phyloP scores from a whole-genome alignment of 1,284 basidiomycete genomes.

The Malassezia sympodialis region DNA sequence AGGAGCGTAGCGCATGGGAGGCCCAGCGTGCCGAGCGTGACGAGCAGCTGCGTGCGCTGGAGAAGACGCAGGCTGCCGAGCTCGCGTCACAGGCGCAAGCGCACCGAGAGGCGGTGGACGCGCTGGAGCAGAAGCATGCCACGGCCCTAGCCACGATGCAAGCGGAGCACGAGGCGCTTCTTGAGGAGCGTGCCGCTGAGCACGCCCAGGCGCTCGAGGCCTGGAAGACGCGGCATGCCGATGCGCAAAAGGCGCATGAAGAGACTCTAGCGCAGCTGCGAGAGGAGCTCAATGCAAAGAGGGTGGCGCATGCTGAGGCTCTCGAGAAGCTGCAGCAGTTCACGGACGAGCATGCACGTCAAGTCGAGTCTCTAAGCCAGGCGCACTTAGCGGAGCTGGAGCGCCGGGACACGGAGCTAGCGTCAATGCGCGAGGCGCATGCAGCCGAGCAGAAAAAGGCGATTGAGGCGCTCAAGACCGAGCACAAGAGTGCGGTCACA shows the following conservation, averaged over 20 bases:
- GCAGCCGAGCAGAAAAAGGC: slow-evolving; percentile 20
- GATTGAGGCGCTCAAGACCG: slow-evolving; percentile 15
- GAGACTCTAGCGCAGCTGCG: neutral
- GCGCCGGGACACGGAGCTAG: neutral
- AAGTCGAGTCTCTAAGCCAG: neutral
- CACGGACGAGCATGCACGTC: neutral
- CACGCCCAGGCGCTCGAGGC: neutral
- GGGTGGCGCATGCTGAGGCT: neutral
- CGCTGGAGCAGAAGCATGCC: neutral
- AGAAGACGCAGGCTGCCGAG: neutral
- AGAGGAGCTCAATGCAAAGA: neutral
- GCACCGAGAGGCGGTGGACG: neutral
- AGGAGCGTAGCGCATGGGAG: neutral
- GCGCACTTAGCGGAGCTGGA: neutral
- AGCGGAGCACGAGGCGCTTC: neutral
- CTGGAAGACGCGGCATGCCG: neutral
- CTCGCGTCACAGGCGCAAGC: neutral
- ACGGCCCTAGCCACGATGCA: neutral
- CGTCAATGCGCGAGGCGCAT: neutral
- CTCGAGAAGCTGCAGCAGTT: neutral
- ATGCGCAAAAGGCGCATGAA: neutral
- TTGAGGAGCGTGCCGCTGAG: neutral
- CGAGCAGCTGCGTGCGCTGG: neutral
- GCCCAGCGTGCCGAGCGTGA: neutral
- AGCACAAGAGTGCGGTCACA: slow-evolving; percentile 16